These are phyloP conservation scores for Goffeauzyma gilvescens DNA, from an alignment of 768 basidiomycete genomes.

Conservation along the genomic window DNA sequence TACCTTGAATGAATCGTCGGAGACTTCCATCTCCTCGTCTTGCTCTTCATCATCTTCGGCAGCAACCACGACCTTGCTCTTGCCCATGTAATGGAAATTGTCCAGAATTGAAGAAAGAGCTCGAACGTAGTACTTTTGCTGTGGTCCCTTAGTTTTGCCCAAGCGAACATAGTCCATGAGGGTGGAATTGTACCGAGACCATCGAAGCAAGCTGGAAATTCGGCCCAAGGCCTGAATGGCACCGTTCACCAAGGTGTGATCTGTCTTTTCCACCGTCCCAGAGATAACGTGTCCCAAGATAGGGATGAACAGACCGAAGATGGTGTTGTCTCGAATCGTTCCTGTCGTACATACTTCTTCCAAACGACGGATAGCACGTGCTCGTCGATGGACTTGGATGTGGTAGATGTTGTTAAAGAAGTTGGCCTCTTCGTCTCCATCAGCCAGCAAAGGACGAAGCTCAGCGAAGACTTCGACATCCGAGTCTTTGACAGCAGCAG, in stretches of 20 bases:
- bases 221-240: slow-evolving; percentile 61
- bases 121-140: slow-evolving; percentile 66
- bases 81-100: slow-evolving; percentile 79
- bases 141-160: slow-evolving; percentile 41
- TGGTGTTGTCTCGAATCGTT: slow-evolving; percentile 46
- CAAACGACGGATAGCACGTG: slow-evolving; percentile 66
- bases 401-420: slow-evolving; percentile 95
- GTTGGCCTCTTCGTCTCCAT: slow-evolving; percentile 80
- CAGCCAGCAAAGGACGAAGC: slow-evolving; percentile 60
- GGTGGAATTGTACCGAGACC: slow-evolving; percentile 64
- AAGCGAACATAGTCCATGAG: slow-evolving; percentile 65
- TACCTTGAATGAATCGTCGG: slow-evolving; percentile 32
- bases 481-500: slow-evolving; percentile 52
- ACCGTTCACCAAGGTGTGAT: slow-evolving; percentile 79
- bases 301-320: slow-evolving; percentile 70
- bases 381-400: slow-evolving; percentile 74
- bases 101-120: slow-evolving; percentile 66
- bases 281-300: slow-evolving; percentile 63
- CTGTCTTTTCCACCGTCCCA: slow-evolving; percentile 38
- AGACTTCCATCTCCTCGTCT: slow-evolving; percentile 13
- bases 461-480: slow-evolving; percentile 49
- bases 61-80: slow-evolving; percentile 31
- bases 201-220: slow-evolving; percentile 55
- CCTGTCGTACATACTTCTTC: slow-evolving; percentile 55
- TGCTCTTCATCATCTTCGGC: slow-evolving; percentile 22